phyloP scores from a whole-genome alignment of 495 filamentous ascomycete genomes.

The Penicillium ucsense region DNA sequence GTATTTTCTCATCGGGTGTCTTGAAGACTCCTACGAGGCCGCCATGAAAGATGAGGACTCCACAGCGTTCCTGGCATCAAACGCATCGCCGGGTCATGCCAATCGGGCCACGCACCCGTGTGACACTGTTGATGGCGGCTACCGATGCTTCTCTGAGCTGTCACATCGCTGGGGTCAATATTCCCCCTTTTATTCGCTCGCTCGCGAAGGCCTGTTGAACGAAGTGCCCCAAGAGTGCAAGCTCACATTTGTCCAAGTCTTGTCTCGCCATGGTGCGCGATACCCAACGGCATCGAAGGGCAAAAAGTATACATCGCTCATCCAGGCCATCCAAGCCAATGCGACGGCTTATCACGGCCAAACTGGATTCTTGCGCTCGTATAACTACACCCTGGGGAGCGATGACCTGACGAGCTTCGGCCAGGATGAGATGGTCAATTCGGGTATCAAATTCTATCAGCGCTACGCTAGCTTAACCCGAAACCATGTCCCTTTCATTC shows the following conservation, averaged over 20 bases:
- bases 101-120: constrained; percentile 25
- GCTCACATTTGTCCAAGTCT: constrained; percentile 66
- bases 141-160: constrained; percentile 47
- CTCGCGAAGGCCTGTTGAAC: constrained; percentile 39
- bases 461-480: constrained; percentile 53
- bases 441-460: constrained; percentile 61
- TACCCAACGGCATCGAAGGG: constrained; percentile 62
- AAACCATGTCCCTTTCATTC: constrained; percentile 54
- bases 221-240: constrained; percentile 52
- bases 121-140: constrained; percentile 52
- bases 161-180: constrained; percentile 81
- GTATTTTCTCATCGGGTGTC: too few relatives aligned
- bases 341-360: constrained; percentile 46
- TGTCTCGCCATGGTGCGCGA: constrained; percentile 78
- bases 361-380: constrained; percentile 55
- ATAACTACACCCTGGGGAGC: constrained; percentile 62
- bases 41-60: too few relatives aligned
- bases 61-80: too few relatives aligned
- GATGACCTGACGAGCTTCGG: constrained; percentile 69
- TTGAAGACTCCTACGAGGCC: too few relatives aligned
- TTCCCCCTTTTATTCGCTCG: constrained; percentile 66
- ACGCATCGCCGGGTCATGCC: background rate
- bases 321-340: constrained; percentile 50
- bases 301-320: constrained; percentile 40
- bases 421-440: constrained; percentile 61